Evolutionary conservation across 352 stramenopile species (phyloP), one percentile per base, ranked within the genome.

Genomic region (Lagenidium giganteum): DNA sequence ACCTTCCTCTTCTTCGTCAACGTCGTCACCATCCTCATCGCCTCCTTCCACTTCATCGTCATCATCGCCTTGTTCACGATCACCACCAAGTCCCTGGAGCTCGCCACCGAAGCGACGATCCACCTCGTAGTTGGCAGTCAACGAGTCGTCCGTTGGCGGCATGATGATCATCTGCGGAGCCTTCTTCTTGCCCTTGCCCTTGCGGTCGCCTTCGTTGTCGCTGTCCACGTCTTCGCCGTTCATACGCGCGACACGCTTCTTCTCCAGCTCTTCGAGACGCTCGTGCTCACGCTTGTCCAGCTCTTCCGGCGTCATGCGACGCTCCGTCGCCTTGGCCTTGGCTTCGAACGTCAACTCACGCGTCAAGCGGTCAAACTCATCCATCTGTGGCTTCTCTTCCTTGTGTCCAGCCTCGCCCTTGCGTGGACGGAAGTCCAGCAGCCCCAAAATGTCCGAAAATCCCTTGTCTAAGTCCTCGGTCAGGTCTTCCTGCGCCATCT

Each of bases 231-330:
- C 73, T 36, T 96, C 88, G n/a, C 92, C 92, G 47, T 95, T 88
- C 95, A 98, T 98, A 35, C 94, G 75, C 4, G 87, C 88, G 17
- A 98, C 51, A n/a, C 95, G 83, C 54, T 93, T 86, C 34, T 87
- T 90, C 65, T 98, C 95, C 14, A 98, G 54, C 51, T 96, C 74
- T 7, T 93, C 73, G 18, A 98, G 64, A 31, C 79, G 68, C 32
- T 98, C 89, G 16, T 87, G 71, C 61, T 98, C 90, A 53, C 93
- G 90, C 53, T 93, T 85, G 42, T 93, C 95, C 22, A 88, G 78
- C 54, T 98, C 95, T 61, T 98, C 95, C 0, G 86, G 77, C 23
- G 91, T 97, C 77, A 98, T 93, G 0, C 87, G 95, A 17, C 95
- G 80, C 62, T 98, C 94, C 14, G 84, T 96, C 4, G 95, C 93